Conservation (phyloP, 305 asterid species). For the Plantago rigida region DNA sequence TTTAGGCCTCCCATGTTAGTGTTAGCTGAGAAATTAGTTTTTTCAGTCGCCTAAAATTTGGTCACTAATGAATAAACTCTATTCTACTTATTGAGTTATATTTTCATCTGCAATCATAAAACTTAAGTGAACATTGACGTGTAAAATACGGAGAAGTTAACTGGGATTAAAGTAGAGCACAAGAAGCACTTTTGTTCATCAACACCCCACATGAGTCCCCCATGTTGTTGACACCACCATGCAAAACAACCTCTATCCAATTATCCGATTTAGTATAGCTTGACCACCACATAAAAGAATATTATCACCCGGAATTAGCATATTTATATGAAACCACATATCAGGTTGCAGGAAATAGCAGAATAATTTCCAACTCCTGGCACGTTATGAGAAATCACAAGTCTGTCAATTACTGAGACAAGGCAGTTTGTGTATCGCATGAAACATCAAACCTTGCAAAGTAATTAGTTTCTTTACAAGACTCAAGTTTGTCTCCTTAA, state of each 20-base stretch:
- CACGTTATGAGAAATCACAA: not conserved
- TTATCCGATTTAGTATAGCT: constrained; percentile 41
- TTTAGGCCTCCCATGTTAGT: constrained; percentile 21
- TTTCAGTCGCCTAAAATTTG: constrained; percentile 28
- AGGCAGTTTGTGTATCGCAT: not conserved
- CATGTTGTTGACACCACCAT: constrained; percentile 40
- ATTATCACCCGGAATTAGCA: not conserved
- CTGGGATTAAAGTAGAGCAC: constrained; percentile 21
- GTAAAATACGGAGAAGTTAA: constrained; percentile 25
- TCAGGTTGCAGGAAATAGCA: too few relatives aligned
- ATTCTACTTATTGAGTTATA: constrained; percentile 2
- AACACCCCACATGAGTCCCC: constrained; percentile 67
- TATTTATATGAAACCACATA: not conserved
- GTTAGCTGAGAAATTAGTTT: constrained; percentile 17
- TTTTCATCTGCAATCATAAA: constrained; percentile 12
- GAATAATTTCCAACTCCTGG: not conserved
- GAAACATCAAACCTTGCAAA: not conserved
- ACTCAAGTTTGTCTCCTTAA: constrained; percentile 34
- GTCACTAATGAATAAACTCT: constrained; percentile 16
- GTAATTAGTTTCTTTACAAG: not conserved
- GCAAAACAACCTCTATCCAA: constrained; percentile 33
- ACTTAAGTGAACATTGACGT: constrained; percentile 1
- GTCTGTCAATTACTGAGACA: not conserved
- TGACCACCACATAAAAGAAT: constrained; percentile 38
- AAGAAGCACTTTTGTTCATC: constrained; percentile 26